These are phyloP conservation scores for Diaporthe australafricana DNA, from an alignment of 2,329 filamentous ascomycete genomes.

Conservation along the genomic window DNA sequence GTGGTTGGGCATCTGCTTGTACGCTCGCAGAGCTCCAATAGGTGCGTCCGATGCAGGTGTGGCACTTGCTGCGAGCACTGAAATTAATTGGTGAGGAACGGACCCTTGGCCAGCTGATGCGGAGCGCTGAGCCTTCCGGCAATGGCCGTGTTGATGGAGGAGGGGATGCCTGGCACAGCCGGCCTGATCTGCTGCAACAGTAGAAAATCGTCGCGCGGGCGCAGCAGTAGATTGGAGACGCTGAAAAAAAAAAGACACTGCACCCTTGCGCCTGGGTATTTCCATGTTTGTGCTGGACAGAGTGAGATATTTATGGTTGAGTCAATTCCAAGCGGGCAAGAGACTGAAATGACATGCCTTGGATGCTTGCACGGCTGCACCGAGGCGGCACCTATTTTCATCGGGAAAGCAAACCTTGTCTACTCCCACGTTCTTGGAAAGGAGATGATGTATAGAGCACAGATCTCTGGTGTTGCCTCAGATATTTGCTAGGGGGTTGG, in stretches of 20 bases:
- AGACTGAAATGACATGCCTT: background rate
- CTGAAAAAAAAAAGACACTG: background rate
- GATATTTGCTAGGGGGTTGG: background rate
- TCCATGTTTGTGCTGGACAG: constrained; percentile 7
- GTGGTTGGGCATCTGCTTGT: background rate
- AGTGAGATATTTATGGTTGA: constrained; percentile 2
- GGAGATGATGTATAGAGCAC: too few relatives aligned
- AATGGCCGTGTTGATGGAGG: background rate
- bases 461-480: too few relatives aligned
- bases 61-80: background rate
- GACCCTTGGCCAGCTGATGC: constrained; percentile 24
- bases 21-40: background rate
- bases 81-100: background rate
- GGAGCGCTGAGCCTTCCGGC: constrained; percentile 2
- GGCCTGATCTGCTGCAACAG: background rate
- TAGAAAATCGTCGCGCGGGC: background rate
- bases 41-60: background rate
- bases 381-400: background rate
- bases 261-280: background rate
- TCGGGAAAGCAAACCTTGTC: background rate
- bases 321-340: background rate
- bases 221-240: background rate
- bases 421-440: too few relatives aligned
- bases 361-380: background rate
- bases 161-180: constrained; percentile 19